Percentiles rank a stretch among this genome's conserved stretches.
These are phyloP conservation scores for Podaxis mareebaensis DNA, from an alignment of 768 basidiomycete species.

Conservation along the genomic window DNA sequence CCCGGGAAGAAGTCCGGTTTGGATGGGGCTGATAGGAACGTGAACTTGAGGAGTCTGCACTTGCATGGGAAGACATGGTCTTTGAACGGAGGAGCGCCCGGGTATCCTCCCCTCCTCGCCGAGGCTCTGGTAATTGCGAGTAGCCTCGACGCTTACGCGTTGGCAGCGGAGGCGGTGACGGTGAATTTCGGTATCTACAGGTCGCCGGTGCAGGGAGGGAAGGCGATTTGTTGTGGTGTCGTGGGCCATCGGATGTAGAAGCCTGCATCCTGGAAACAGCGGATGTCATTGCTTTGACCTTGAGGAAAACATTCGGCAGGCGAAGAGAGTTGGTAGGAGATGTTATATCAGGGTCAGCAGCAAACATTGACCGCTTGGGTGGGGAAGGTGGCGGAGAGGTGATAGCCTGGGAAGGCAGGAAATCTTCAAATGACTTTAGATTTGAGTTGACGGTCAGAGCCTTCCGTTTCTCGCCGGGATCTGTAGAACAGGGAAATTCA, in stretches of 20 bases:
- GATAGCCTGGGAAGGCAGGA: constrained; percentile 8
- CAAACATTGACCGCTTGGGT: not conserved
- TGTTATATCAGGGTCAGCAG: not conserved
- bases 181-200: not conserved
- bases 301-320: not conserved
- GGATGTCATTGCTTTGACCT: constrained; percentile 8
- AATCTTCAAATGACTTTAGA: constrained; percentile 6
- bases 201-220: not conserved
- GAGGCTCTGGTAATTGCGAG: not conserved
- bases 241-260: not conserved
- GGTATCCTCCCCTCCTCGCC: not conserved
- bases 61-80: not conserved
- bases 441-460: not conserved
- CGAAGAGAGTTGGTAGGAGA: not conserved
- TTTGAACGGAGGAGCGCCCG: constrained; percentile 4
- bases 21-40: not conserved
- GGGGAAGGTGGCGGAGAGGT: not conserved
- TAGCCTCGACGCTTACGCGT: not conserved
- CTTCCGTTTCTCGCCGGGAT: not conserved
- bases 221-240: constrained; percentile 2
- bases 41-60: not conserved
- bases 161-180: not conserved
- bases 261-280: not conserved
- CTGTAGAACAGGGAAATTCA: not conserved
- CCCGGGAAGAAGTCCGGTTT: not conserved